Base-by-base conservation (phyloP, 768 basidiomycete species). In the Tulasnella calospora region DNA sequence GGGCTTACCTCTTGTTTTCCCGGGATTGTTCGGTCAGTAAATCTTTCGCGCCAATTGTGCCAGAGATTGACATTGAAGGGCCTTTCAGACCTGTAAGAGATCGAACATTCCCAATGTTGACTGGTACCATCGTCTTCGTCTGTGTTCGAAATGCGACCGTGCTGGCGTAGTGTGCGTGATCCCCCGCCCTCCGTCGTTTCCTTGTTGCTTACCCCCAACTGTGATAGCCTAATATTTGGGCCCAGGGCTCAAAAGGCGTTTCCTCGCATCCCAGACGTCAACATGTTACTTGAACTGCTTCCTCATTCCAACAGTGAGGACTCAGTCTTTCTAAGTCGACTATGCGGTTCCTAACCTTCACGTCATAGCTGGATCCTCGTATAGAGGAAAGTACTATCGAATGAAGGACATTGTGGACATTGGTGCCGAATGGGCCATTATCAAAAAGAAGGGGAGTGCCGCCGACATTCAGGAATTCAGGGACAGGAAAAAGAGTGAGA, bases 101-200 rank as follows among this genome's bases (percentile, higher is more conserved):
- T 27, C 30, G 17, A 67, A 67, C 15, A 67, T 67, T 4, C 30
- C 61, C 5, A 30, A 27, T 13, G 30, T 67, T 35, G 61, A 67
- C 17, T 67, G 61, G 61, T 35, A 10, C 61, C 61, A 67, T 67
- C 61, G 61, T 30, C 61, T 67, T 67, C 61, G 61, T 5, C 61
- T 67, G 13, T 67, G 61, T 33, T 35, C 61, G 0, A 67, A 13
- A 13, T 67, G 61, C 30, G 33, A 67, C 61, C 61, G 61, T 15
- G 61, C 61, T 2, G 61, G 61, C 0, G 61, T 67, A 35, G 27
- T 30, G 61, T 67, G 2, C 6, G 61, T 67, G 23, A 67, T 30
- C 61, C 61, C 30, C 12, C 23, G 5, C 10, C 0, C 7, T 51
- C n/a, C 7, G 2, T 67, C 12, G 33, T 7, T 13, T 33, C 27